These are phyloP conservation scores for Kalmusia sp. DNA, from an alignment of 2,329 filamentous ascomycete species.

Conservation along the genomic window DNA sequence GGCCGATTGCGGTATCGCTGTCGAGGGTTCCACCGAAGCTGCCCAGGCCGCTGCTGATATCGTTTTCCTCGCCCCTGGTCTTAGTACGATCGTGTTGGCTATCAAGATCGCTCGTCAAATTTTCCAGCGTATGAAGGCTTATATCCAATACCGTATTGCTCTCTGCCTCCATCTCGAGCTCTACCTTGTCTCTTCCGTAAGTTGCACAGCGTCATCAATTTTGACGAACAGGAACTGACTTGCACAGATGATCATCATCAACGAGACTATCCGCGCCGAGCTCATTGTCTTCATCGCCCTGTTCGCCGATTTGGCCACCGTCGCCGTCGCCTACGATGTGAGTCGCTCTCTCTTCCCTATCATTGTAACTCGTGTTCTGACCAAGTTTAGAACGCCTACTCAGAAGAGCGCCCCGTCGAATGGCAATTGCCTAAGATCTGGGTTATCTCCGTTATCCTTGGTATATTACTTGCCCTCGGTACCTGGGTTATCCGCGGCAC, in stretches of 20 bases:
- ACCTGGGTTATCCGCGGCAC: slow-evolving; percentile 78
- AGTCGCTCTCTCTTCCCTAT: background rate
- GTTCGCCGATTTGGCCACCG: slow-evolving; percentile 80
- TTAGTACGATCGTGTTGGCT: slow-evolving; percentile 73
- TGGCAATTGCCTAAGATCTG: slow-evolving; percentile 85
- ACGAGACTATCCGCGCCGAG: slow-evolving; percentile 75
- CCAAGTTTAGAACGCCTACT: slow-evolving; percentile 67
- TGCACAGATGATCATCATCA: slow-evolving; percentile 73
- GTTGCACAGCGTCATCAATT: background rate
- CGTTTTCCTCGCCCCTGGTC: slow-evolving; percentile 75
- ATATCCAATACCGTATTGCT: slow-evolving; percentile 79
- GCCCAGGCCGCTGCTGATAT: slow-evolving; percentile 77
- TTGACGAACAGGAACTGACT: background rate
- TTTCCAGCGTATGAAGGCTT: slow-evolving; percentile 80
- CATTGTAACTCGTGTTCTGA: background rate
- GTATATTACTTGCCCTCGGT: slow-evolving; percentile 70
- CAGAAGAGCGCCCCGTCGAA: slow-evolving; percentile 76
- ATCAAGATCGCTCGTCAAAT: slow-evolving; percentile 79
- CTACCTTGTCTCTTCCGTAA: slow-evolving; percentile 71
- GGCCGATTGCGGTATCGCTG: slow-evolving; percentile 76
- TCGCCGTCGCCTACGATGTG: slow-evolving; percentile 76
- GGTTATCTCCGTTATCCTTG: slow-evolving; percentile 75
- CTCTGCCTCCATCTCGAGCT: slow-evolving; percentile 77
- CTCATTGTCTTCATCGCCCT: slow-evolving; percentile 81
- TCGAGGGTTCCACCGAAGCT: slow-evolving; percentile 75